phyloP scores from a whole-genome alignment of 2,329 filamentous ascomycete species.

The Fragosphaeria purpurea region DNA sequence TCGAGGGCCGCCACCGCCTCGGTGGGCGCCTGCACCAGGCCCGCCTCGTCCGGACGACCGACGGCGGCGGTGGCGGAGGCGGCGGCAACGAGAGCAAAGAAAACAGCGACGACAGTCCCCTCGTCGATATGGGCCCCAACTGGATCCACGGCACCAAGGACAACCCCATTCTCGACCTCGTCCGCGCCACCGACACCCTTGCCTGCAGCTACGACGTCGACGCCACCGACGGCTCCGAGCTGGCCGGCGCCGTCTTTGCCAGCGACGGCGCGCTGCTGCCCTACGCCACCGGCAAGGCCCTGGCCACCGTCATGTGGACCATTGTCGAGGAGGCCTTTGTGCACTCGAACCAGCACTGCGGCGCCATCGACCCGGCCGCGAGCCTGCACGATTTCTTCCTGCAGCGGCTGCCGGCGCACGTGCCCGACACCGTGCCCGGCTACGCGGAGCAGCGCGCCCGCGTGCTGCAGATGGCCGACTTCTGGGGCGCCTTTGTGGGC shows the following conservation, averaged over 20 bases:
- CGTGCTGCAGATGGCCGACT: conserved; percentile 45
- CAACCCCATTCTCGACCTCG: conserved; percentile 61
- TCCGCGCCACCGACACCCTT: conserved; percentile 47
- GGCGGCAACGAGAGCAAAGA: background rate
- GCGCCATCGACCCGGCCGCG: conserved; percentile 34
- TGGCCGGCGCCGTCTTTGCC: conserved; percentile 34
- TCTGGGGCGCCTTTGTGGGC: conserved; percentile 65
- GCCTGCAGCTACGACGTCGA: conserved; percentile 39
- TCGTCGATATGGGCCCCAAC: conserved; percentile 59
- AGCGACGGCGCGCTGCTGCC: conserved; percentile 43
- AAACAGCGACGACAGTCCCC: conserved; percentile 26
- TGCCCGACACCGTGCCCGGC: conserved; percentile 33
- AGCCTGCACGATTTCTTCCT: conserved; percentile 47
- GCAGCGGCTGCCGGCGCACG: conserved; percentile 32
- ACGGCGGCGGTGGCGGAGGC: background rate
- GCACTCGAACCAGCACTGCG: conserved; percentile 48
- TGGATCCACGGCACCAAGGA: conserved; percentile 68
- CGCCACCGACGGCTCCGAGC: conserved; percentile 25
- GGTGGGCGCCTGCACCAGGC: conserved; percentile 54
- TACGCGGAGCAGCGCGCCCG: conserved; percentile 30
- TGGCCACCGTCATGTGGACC: conserved; percentile 52
- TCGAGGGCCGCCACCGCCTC: conserved; percentile 57
- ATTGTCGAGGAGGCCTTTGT: conserved; percentile 59
- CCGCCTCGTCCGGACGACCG: conserved; percentile 22
- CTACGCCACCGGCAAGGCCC: conserved; percentile 32